A percentile compares a stretch with the other conserved stretches of the same genome.
Conservation (phyloP, 1,139 yeast species). For the Lodderomyces metapsilosis region DNA sequence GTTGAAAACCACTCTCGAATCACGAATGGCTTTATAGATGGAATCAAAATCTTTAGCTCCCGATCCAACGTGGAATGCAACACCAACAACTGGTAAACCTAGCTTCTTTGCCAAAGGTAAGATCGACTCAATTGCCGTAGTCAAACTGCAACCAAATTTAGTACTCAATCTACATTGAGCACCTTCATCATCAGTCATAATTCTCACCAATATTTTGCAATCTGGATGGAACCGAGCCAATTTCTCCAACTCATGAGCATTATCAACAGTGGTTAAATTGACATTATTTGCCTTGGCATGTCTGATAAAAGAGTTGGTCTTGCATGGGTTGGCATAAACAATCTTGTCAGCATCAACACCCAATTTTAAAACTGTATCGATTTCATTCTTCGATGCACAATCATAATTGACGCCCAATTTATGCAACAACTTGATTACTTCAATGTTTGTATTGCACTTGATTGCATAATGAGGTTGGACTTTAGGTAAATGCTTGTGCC, state of each 20-base stretch:
- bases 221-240: conserved; percentile 65
- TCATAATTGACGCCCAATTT: conserved; percentile 76
- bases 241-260: conserved; percentile 79
- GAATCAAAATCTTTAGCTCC: conserved; percentile 81
- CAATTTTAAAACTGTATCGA: conserved; percentile 59
- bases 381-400: conserved; percentile 90
- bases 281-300: conserved; percentile 60
- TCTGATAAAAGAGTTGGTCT: conserved; percentile 76
- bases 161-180: conserved; percentile 87
- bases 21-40: conserved; percentile 68
- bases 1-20: conserved; percentile 72
- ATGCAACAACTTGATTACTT: conserved; percentile 58
- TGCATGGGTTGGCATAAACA: conserved; percentile 93
- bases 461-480: conserved; percentile 89
- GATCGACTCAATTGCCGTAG: conserved; percentile 50
- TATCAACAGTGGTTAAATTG: conserved; percentile 84
- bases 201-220: conserved; percentile 71
- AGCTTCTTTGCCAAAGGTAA: conserved; percentile 63
- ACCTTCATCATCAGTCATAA: conserved; percentile 85
- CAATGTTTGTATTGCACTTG: conserved; percentile 80
- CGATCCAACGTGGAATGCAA: conserved; percentile 94
- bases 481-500: conserved; percentile 67
- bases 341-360: conserved; percentile 68
- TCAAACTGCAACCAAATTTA: conserved; percentile 81
- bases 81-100: conserved; percentile 70